Conservation (phyloP, 2,329 filamentous ascomycete species). For the Saccharata proteae region DNA sequence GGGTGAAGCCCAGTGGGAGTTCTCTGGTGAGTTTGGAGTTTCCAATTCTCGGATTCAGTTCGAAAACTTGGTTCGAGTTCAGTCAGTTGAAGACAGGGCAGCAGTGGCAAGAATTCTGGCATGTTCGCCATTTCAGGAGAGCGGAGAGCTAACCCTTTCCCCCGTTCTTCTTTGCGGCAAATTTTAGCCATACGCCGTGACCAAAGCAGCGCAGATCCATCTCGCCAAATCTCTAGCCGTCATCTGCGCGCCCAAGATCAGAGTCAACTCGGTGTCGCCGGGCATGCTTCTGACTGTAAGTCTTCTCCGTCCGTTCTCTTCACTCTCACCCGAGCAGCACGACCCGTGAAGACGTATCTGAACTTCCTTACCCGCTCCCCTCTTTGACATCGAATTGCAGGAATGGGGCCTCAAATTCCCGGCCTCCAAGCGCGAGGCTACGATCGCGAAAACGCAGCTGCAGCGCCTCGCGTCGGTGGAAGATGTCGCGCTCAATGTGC, state of each 20-base stretch:
- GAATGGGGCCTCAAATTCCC: conserved; percentile 39
- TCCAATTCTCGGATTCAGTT: conserved; percentile 26
- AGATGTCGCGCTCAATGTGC: conserved; percentile 25
- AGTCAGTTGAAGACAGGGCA: background rate
- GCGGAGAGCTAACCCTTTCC: too few relatives aligned
- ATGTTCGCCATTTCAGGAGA: too few relatives aligned
- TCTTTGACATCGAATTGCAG: conserved; percentile 19
- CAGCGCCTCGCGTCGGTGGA: conserved; percentile 44
- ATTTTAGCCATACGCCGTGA: conserved; percentile 57
- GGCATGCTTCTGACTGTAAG: conserved; percentile 50
- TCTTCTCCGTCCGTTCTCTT: conserved; percentile 15
- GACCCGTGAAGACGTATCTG: too few relatives aligned
- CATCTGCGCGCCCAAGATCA: conserved; percentile 49
- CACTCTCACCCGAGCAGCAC: too few relatives aligned
- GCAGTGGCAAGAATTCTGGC: too few relatives aligned
- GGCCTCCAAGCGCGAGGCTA: conserved; percentile 30
- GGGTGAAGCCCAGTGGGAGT: conserved; percentile 51
- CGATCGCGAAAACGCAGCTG: conserved; percentile 32
- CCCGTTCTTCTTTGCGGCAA: too few relatives aligned
- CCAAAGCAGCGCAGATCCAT: conserved; percentile 63
- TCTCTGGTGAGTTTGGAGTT: conserved; percentile 26
- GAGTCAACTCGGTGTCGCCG: conserved; percentile 53
- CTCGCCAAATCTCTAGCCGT: conserved; percentile 53
- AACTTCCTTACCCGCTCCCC: background rate
- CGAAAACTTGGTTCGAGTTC: background rate